Conservation (phyloP, 2,329 filamentous ascomycete genomes). For the Pseudogymnoascus sp. region DNA sequence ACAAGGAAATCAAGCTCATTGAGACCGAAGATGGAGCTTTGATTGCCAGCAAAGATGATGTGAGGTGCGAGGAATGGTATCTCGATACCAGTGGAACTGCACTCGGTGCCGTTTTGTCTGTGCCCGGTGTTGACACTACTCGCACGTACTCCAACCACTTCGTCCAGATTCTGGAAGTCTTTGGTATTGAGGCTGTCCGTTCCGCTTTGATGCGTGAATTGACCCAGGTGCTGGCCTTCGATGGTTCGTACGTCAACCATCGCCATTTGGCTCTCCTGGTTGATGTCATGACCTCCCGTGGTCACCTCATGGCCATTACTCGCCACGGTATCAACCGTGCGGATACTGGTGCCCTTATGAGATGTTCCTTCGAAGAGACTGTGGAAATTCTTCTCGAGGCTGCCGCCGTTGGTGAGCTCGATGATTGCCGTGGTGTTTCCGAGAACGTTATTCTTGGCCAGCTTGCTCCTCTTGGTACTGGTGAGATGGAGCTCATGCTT, state of each 20-base stretch:
- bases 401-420: constrained; percentile 86
- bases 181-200: constrained; percentile 92
- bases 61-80: constrained; percentile 83
- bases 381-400: constrained; percentile 97
- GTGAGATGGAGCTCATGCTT: constrained; percentile 87
- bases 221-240: constrained; percentile 89
- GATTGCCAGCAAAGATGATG: constrained; percentile 64
- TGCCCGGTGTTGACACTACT: constrained; percentile 78
- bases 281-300: constrained; percentile 96
- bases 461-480: constrained; percentile 92
- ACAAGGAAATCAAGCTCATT: constrained; percentile 65
- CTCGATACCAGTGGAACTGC: constrained; percentile 90
- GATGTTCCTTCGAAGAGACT: constrained; percentile 98
- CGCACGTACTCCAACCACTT: constrained; percentile 94
- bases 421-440: constrained; percentile 95
- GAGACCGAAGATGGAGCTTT: constrained; percentile 63
- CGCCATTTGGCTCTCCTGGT: constrained; percentile 91
- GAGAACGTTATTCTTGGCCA: constrained; percentile 99
- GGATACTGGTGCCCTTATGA: constrained; percentile 96
- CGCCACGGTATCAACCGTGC: constrained; percentile 97
- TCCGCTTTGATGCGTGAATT: constrained; percentile 80
- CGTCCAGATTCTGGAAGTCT: constrained; percentile 87
- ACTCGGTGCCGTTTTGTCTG: constrained; percentile 72
- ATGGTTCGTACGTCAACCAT: constrained; percentile 99
- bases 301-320: constrained; percentile 90